A percentile compares a stretch with the other conserved stretches of the same genome.
These are phyloP conservation scores for Phytophthora macrochlamydospora DNA, from an alignment of 352 stramenopile species.

Conservation along the genomic window DNA sequence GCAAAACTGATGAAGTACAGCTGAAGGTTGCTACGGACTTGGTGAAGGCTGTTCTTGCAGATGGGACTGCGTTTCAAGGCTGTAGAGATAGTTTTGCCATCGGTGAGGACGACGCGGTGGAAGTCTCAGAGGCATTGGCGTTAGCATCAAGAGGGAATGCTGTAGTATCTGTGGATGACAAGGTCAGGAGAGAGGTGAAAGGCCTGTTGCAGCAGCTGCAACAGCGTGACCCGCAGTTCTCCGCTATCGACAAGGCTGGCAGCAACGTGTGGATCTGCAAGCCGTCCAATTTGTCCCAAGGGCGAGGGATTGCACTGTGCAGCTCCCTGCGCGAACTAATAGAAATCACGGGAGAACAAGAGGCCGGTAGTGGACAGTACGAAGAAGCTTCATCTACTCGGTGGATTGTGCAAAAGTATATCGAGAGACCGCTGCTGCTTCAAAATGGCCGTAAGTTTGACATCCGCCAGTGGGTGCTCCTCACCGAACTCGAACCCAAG, in stretches of 20 bases:
- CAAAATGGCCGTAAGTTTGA: slow-evolving; percentile 80
- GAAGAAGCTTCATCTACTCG: slow-evolving; percentile 1
- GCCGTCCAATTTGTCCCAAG: slow-evolving; percentile 75
- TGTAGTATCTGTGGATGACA: neutral
- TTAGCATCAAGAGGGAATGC: neutral
- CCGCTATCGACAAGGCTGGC: slow-evolving; percentile 24
- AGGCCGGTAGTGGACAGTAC: neutral
- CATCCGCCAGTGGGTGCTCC: slow-evolving; percentile 85
- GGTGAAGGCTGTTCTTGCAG: neutral
- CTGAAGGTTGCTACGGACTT: slow-evolving; percentile 11
- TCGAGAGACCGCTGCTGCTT: slow-evolving; percentile 76
- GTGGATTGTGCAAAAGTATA: slow-evolving; percentile 89
- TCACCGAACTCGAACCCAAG: slow-evolving; percentile 61
- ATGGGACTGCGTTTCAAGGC: slow-evolving; percentile 9
- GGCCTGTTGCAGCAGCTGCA: slow-evolving; percentile 30
- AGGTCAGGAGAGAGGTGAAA: slow-evolving; percentile 8
- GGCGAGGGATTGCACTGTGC: slow-evolving; percentile 66
- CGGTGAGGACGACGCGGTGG: neutral
- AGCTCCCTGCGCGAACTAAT: slow-evolving; percentile 39
- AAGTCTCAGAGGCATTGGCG: neutral
- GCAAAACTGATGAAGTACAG: neutral
- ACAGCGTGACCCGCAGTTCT: slow-evolving; percentile 49
- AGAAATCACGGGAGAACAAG: slow-evolving; percentile 15
- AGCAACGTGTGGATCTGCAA: slow-evolving; percentile 85
- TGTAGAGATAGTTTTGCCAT: slow-evolving; percentile 10